Conservation (phyloP, 495 filamentous ascomycete genomes). For the Aspergillus panamensis region DNA sequence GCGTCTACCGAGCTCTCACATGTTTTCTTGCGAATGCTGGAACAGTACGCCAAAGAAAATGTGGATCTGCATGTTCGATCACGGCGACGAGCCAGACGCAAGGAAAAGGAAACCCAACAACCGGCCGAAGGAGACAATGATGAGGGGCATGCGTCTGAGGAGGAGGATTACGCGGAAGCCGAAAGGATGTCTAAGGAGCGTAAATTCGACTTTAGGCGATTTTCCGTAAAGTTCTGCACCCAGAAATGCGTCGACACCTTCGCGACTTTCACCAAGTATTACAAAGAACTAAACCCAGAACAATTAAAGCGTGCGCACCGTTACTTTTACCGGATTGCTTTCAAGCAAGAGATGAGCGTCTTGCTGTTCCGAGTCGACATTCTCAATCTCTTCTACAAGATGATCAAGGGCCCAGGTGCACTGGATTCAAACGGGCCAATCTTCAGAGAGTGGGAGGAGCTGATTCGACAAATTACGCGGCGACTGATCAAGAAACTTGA, state of each 20-base stretch:
- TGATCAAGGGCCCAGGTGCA: constrained; percentile 87
- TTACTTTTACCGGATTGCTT: constrained; percentile 91
- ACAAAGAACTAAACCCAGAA: constrained; percentile 70
- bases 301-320: constrained; percentile 93
- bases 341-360: constrained; percentile 87
- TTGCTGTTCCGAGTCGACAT: constrained; percentile 90
- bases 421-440: constrained; percentile 59
- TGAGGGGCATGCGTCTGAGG: constrained; percentile 62
- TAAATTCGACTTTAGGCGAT: constrained; percentile 90
- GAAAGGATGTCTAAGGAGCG: constrained; percentile 71
- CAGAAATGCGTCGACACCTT: constrained; percentile 90
- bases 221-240: constrained; percentile 72
- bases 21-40: constrained; percentile 87
- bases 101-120: constrained; percentile 57
- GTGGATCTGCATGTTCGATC: constrained; percentile 88
- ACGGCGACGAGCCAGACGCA: constrained; percentile 61
- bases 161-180: constrained; percentile 68
- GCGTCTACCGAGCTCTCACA: constrained; percentile 87
- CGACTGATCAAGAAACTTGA: constrained; percentile 75
- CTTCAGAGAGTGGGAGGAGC: constrained; percentile 88
- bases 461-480: constrained; percentile 76
- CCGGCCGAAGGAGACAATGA: constrained; percentile 34
- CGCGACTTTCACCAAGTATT: constrained; percentile 72
- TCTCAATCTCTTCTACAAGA: constrained; percentile 78
- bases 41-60: constrained; percentile 92